Percentiles rank a stretch among this genome's conserved stretches.
These are phyloP conservation scores for Aspergillus ellipticus DNA, from an alignment of 495 filamentous ascomycete species.

Conservation along the genomic window DNA sequence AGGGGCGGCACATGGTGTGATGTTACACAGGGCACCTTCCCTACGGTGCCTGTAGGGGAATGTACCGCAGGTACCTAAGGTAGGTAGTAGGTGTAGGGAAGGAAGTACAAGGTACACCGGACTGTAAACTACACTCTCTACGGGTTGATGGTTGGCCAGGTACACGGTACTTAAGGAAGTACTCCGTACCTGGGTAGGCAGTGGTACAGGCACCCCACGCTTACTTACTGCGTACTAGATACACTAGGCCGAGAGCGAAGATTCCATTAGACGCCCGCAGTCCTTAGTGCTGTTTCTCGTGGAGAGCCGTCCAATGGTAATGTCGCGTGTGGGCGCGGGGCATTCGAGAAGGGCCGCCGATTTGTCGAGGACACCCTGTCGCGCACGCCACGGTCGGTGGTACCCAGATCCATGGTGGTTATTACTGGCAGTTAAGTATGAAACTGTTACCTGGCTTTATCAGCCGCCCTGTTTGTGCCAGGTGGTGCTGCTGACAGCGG, in stretches of 20 bases:
- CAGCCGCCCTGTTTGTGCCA: not conserved
- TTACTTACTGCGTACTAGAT: not conserved
- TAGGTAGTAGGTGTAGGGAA: no score
- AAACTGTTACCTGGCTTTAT: not conserved
- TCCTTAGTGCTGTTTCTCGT: not conserved
- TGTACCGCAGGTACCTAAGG: no score
- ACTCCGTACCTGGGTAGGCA: no score
- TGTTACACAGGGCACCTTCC: not conserved
- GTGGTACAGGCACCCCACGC: not conserved
- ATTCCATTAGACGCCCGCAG: not conserved
- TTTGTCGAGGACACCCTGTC: not conserved
- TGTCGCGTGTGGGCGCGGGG: not conserved
- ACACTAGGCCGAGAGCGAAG: not conserved
- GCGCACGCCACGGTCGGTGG: not conserved
- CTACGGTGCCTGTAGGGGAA: no score
- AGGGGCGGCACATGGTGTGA: slow-evolving; percentile 3
- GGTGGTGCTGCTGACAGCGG: not conserved
- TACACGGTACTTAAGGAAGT: no score
- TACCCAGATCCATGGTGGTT: not conserved
- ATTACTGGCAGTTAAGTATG: not conserved
- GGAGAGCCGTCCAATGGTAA: not conserved
- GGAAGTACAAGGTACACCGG: no score
- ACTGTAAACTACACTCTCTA: not conserved
- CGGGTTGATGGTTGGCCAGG: no score
- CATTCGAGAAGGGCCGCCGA: not conserved